Evolutionary conservation across 495 filamentous ascomycete species (phyloP), one percentile per base, ranked within the genome.

Genomic region (Penicillium egyptiacum): DNA sequence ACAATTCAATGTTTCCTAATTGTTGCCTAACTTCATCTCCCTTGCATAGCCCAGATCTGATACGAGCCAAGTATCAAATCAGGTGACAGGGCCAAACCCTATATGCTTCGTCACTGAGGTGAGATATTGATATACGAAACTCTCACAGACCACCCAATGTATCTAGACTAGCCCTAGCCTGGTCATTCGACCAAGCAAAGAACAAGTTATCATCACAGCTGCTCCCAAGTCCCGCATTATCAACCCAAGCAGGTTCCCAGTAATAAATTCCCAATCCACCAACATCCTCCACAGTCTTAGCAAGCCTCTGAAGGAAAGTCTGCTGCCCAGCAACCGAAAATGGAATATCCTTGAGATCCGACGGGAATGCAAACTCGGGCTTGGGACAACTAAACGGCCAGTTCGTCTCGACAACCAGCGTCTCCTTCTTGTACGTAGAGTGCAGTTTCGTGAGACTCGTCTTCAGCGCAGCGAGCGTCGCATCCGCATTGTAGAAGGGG

Each of bases 171-270:
- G 58, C 58, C 42, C 71, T 60, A 16, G 65, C 67, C 44, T 65
- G 58, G 53, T 74, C 62, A 20, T 53, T 67, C 20, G 49, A 25
- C 23, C 46, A 73, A 50, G 68, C 70, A 56, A 81, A 69, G 69
- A 82, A 59, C 53, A 81, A 51, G 61, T 76, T 78, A 68, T 82
- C 74, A 26, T 65, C 57, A 60, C 80, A 83, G 25, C 77, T 78
- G 37, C 77, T 78, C 22, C 87, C 86, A 54, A 88, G 68, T 12
- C 67, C 78, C 12, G 79, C 79, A 66, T 88, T 88, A 43, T 82
- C 70, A 43, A 88, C 74, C 86, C 86, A 89, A 8, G 81, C 85
- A 4, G 86, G 87, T 65, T 89, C 85, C 86, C 87, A 89, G 53
- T 88, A 90, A 62, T 87, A 87, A 42, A 89, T 57, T 0, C 86